Evolutionary conservation across 495 filamentous ascomycete genomes (phyloP).

Genomic region (Penicillium mononematosum): DNA sequence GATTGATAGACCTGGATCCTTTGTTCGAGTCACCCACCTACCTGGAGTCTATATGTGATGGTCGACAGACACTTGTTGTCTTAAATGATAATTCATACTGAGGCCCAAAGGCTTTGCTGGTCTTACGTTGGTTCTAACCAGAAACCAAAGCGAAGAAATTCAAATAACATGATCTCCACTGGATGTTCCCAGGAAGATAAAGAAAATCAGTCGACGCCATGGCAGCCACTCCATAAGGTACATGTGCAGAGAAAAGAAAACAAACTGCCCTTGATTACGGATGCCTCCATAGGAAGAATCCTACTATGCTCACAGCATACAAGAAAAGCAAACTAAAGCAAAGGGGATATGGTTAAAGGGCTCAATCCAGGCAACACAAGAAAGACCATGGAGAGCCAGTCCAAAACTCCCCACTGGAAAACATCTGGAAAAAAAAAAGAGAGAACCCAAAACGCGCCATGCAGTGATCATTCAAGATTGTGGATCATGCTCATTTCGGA

Average conservation of each 20-base stretch:
- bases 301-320: slow-evolving; percentile 7
- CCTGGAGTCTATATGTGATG: not conserved
- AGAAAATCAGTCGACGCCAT: slow-evolving; percentile 28
- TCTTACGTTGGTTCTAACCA: slow-evolving; percentile 22
- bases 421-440: slow-evolving; percentile 11
- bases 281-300: not conserved
- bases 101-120: not conserved
- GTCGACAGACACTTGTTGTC: not conserved
- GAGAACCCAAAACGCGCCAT: slow-evolving; percentile 24
- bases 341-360: slow-evolving; percentile 12
- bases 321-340: slow-evolving; percentile 13
- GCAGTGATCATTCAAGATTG: slow-evolving; percentile 29
- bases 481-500: slow-evolving; percentile 22
- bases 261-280: not conserved
- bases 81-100: slow-evolving; percentile 5
- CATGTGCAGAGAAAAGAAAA: slow-evolving; percentile 23
- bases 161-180: slow-evolving; percentile 17
- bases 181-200: slow-evolving; percentile 18
- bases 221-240: slow-evolving; percentile 33
- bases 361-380: slow-evolving; percentile 8
- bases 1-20: no score
- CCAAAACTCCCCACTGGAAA: slow-evolving; percentile 12
- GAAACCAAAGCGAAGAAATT: slow-evolving; percentile 4
- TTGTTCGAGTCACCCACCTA: no score
- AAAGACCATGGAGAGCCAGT: not conserved